These are phyloP conservation scores for Tympanopsis confertula DNA, from an alignment of 2,329 filamentous ascomycete species.

Conservation along the genomic window DNA sequence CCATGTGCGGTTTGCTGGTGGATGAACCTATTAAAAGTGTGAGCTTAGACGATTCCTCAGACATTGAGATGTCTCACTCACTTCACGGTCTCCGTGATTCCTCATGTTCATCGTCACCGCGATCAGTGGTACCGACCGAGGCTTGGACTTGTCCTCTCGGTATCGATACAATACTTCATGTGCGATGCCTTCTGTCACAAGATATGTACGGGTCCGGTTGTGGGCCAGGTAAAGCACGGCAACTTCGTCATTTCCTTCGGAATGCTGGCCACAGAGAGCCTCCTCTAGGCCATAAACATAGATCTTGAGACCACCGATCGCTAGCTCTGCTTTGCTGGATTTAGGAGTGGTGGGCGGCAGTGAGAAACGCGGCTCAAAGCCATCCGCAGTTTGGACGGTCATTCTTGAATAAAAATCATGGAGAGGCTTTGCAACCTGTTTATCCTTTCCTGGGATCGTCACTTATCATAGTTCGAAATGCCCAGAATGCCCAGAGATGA, in stretches of 20 bases:
- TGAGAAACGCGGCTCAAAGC: constrained; percentile 6
- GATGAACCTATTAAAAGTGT: constrained; percentile 4
- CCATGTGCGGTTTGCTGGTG: constrained; percentile 7
- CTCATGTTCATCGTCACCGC: constrained; percentile 9
- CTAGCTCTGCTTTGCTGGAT: constrained; percentile 6
- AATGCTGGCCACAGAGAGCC: too few relatives aligned
- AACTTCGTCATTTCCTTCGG: constrained; percentile 4
- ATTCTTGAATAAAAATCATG: too few relatives aligned
- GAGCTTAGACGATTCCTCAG: background rate
- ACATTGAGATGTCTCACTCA: background rate
- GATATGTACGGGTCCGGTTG: constrained; percentile 6
- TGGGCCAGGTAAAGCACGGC: constrained; percentile 8
- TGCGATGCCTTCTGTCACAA: constrained; percentile 9
- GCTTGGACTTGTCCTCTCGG: constrained; percentile 5
- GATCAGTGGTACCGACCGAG: constrained; percentile 6
- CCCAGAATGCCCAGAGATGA: too few relatives aligned
- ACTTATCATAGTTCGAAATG: too few relatives aligned
- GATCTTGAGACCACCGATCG: constrained; percentile 6
- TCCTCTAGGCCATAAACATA: constrained; percentile 8
- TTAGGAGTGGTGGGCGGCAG: constrained; percentile 5
- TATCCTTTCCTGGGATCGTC: too few relatives aligned
- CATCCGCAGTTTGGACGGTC: background rate
- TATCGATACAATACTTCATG: constrained; percentile 8
- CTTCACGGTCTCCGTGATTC: constrained; percentile 8
- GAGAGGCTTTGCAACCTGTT: too few relatives aligned